A percentile compares a stretch with the other conserved stretches of the same genome.
Evolutionary conservation across 2,329 filamentous ascomycete species (phyloP).

Genomic region (Fonsecaea erecta): DNA sequence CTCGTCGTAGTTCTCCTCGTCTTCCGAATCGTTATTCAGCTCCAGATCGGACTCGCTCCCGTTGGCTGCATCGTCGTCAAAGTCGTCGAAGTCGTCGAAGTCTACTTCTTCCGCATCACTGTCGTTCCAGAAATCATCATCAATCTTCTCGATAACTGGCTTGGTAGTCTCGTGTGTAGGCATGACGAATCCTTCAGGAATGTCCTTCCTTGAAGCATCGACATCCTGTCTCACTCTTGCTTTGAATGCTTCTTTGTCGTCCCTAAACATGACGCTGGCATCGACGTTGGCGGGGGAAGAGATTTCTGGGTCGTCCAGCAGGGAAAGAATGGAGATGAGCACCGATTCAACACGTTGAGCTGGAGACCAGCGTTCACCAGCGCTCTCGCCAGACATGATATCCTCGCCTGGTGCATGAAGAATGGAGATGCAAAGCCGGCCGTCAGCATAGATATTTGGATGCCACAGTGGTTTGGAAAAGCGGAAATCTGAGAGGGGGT

Average conservation of each 20-base stretch:
- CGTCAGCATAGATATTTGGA: conserved; percentile 91
- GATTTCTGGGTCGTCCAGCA: conserved; percentile 93
- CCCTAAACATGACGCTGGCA: conserved; percentile 82
- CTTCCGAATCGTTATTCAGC: conserved; percentile 62
- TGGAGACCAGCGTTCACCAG: conserved; percentile 91
- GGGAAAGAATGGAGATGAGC: conserved; percentile 84
- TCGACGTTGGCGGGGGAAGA: conserved; percentile 95
- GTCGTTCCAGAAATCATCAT: conserved; percentile 82
- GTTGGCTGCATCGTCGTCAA: conserved; percentile 58
- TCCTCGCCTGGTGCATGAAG: conserved; percentile 91
- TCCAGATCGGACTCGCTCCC: conserved; percentile 41
- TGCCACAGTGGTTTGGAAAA: conserved; percentile 83
- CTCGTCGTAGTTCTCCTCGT: conserved; percentile 50
- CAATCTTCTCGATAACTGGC: conserved; percentile 62
- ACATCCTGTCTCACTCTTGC: conserved; percentile 70
- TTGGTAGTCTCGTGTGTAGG: conserved; percentile 71
- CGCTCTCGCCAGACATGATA: conserved; percentile 85
- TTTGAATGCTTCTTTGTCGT: conserved; percentile 72
- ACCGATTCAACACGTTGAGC: conserved; percentile 94
- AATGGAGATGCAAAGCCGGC: conserved; percentile 93
- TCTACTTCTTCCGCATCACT: conserved; percentile 68
- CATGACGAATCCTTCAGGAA: conserved; percentile 80
- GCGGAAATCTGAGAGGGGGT: conserved; percentile 67
- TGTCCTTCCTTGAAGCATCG: conserved; percentile 74
- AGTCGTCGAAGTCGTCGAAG: conserved; percentile 53